Conservation (phyloP, 805 yeast species). For the Hagleromyces aurorensis region DNA sequence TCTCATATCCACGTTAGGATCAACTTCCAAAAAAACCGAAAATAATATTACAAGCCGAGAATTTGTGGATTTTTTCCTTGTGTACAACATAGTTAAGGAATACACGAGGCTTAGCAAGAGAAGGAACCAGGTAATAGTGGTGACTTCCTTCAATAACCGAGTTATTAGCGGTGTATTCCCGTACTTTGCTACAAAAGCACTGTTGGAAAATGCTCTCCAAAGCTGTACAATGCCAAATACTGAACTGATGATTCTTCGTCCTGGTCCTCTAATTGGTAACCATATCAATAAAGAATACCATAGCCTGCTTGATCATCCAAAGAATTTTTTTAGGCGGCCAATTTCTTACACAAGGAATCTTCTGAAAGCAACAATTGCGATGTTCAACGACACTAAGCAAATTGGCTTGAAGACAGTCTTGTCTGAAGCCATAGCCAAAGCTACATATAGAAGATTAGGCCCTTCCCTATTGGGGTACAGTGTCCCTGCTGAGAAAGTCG, state of each 20-base stretch:
- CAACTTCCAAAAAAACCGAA: slow-evolving; percentile 8
- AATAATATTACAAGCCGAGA: slow-evolving; percentile 7
- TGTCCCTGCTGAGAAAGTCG: slow-evolving; percentile 20
- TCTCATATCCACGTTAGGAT: slow-evolving; percentile 18
- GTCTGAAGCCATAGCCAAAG: slow-evolving; percentile 15
- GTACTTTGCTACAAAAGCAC: slow-evolving; percentile 17
- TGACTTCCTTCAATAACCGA: slow-evolving; percentile 21
- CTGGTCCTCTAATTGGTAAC: slow-evolving; percentile 27
- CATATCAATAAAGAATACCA: slow-evolving; percentile 7
- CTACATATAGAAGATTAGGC: slow-evolving; percentile 19
- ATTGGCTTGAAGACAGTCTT: slow-evolving; percentile 13
- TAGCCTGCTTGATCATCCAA: slow-evolving; percentile 3
- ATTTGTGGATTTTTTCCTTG: slow-evolving; percentile 18
- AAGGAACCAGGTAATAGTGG: slow-evolving; percentile 13
- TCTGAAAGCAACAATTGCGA: slow-evolving; percentile 8
- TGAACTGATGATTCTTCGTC: slow-evolving; percentile 16
- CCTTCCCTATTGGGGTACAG: slow-evolving; percentile 19
- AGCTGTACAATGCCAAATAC: slow-evolving; percentile 6
- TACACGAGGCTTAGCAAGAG: slow-evolving; percentile 12
- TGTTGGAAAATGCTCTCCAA: slow-evolving; percentile 15
- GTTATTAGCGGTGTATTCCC: slow-evolving; percentile 12
- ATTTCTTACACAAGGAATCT: slow-evolving; percentile 9
- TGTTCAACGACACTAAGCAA: slow-evolving; percentile 8
- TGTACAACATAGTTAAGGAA: slow-evolving; percentile 10
- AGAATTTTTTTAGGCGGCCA: slow-evolving; percentile 5